These are phyloP conservation scores for Globisporangium echinulatum DNA, from an alignment of 352 stramenopile species.

Conservation along the genomic window DNA sequence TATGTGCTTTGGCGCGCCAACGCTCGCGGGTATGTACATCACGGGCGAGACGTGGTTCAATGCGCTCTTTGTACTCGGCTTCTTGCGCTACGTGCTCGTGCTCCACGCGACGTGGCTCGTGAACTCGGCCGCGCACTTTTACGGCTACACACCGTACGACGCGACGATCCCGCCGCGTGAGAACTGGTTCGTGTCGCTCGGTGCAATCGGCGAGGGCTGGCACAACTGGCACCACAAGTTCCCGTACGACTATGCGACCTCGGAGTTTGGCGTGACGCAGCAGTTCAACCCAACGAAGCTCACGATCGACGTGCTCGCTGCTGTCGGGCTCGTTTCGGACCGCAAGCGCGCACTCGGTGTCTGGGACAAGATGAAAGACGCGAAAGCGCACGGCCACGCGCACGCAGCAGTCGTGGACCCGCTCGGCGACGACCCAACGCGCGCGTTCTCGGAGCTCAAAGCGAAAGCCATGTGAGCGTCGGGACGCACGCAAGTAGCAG, in stretches of 20 bases:
- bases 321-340: conserved; percentile 90
- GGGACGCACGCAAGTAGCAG: too few relatives aligned
- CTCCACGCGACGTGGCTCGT: conserved; percentile 98
- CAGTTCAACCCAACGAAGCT: conserved; percentile 99
- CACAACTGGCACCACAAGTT: conserved; percentile 99
- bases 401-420: conserved; percentile 36
- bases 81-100: conserved; percentile 91
- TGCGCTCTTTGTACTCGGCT: conserved; percentile 94
- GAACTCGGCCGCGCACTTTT: conserved; percentile 98
- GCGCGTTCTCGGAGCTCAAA: conserved; percentile 62
- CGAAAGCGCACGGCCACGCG: conserved; percentile 25
- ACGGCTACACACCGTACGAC: conserved; percentile 97
- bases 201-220: conserved; percentile 96
- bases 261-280: conserved; percentile 91
- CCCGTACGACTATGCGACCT: conserved; percentile 98
- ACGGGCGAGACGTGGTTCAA: conserved; percentile 94
- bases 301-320: conserved; percentile 92
- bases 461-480: conserved; percentile 45
- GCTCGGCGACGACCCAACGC: conserved; percentile 39
- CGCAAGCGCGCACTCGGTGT: conserved; percentile 92
- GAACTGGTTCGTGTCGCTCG: conserved; percentile 95
- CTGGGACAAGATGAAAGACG: conserved; percentile 90
- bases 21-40: conserved; percentile 76
- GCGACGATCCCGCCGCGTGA: conserved; percentile 91
- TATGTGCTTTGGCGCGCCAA: conserved; percentile 97